Conservation (phyloP, 495 filamentous ascomycete species). For the Evernia prunastri region DNA sequence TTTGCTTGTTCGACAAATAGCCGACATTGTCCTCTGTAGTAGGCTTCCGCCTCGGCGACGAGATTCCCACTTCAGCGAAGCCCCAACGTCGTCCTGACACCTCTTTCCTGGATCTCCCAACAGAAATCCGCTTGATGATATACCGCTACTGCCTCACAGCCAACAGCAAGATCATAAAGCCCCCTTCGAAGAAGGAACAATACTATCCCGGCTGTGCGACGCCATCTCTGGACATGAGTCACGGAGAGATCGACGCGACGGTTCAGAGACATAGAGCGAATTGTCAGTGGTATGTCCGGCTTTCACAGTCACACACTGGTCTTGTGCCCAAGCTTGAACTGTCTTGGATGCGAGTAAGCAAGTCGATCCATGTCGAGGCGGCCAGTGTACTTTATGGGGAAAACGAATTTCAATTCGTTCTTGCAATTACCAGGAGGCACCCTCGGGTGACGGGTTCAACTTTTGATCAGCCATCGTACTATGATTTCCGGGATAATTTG, state of each 20-base stretch:
- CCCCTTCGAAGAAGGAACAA: not conserved
- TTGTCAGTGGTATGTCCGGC: not conserved
- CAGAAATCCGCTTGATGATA: not conserved
- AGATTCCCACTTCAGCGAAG: not conserved
- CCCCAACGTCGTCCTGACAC: not conserved
- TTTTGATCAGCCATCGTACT: not conserved
- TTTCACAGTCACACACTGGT: not conserved
- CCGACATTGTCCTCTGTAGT: not conserved
- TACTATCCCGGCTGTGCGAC: not conserved
- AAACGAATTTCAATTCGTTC: not conserved
- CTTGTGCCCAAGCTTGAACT: not conserved
- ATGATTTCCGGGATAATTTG: constrained; percentile 3
- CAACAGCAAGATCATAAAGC: not conserved
- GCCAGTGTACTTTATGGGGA: constrained; percentile 6
- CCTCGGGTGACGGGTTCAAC: not conserved
- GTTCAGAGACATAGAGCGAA: not conserved
- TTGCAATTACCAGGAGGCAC: not conserved
- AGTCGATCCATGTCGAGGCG: not conserved
- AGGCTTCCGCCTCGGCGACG: not conserved
- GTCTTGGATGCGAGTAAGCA: not conserved
- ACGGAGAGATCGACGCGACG: not conserved
- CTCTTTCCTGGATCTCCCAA: constrained; percentile 1
- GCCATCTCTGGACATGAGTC: not conserved
- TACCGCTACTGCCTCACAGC: not conserved
- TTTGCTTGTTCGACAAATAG: not conserved